These are phyloP conservation scores for Tolypocladium tundrense DNA, from an alignment of 2,329 filamentous ascomycete genomes.

Conservation along the genomic window DNA sequence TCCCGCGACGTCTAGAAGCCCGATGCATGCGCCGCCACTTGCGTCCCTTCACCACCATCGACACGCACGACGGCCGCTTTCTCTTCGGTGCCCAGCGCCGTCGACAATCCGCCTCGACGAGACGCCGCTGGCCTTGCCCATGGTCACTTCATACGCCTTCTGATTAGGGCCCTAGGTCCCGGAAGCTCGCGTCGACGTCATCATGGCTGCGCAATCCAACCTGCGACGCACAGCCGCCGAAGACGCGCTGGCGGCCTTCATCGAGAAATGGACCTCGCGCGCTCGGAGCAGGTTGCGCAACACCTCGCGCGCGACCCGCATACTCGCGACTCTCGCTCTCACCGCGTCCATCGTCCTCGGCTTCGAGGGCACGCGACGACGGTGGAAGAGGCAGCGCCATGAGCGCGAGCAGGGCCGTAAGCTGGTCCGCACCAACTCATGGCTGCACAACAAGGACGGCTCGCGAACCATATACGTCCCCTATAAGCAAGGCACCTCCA, in stretches of 20 bases:
- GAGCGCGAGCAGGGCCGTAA: slow-evolving; percentile 77
- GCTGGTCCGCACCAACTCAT: slow-evolving; percentile 83
- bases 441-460: slow-evolving; percentile 86
- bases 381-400: slow-evolving; percentile 61
- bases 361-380: slow-evolving; percentile 67
- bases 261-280: slow-evolving; percentile 47
- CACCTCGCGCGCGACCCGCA: slow-evolving; percentile 60
- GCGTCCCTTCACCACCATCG: background rate
- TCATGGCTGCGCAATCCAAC: slow-evolving; percentile 83
- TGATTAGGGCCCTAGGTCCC: background rate
- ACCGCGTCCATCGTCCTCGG: slow-evolving; percentile 68
- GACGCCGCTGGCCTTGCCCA: background rate
- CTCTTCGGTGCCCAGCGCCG: background rate
- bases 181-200: slow-evolving; percentile 1
- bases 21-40: background rate
- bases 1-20: background rate
- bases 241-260: slow-evolving; percentile 55
- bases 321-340: slow-evolving; percentile 68
- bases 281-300: slow-evolving; percentile 45
- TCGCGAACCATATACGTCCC: slow-evolving; percentile 92
- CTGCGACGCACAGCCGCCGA: slow-evolving; percentile 56
- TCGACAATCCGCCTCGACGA: background rate
- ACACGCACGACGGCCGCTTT: background rate
- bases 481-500: slow-evolving; percentile 77
- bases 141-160: background rate